Evolutionary conservation across 768 basidiomycete species (phyloP).

Genomic region (Rhodotorula sphaerocarpa): DNA sequence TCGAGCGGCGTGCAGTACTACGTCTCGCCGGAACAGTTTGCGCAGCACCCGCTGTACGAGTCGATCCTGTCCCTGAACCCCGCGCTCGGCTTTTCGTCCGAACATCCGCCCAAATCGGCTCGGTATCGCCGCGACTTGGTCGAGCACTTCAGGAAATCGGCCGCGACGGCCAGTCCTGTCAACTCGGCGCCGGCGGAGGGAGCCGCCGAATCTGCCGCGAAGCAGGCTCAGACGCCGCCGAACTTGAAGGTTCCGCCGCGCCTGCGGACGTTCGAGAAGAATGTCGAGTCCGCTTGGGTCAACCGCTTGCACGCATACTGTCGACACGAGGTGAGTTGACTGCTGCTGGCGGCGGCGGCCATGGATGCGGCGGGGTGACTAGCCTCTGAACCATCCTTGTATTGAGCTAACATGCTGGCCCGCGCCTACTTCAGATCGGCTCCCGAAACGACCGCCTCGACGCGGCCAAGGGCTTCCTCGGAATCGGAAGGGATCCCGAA

Average conservation of each 20-base stretch:
- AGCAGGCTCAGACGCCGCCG: not conserved
- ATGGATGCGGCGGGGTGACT: too few relatives aligned
- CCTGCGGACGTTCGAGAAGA: conserved; percentile 15
- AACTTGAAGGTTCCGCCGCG: not conserved
- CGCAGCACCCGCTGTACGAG: not conserved
- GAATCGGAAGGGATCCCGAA: conserved; percentile 84
- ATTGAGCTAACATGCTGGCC: too few relatives aligned
- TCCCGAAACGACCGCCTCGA: conserved; percentile 63
- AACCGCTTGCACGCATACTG: conserved; percentile 61
- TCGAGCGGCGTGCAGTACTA: not conserved
- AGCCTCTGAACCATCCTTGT: too few relatives aligned
- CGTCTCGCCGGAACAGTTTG: not conserved
- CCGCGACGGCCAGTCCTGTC: not conserved
- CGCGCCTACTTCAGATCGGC: conserved; percentile 42
- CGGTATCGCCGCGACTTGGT: not conserved
- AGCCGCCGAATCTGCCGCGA: not conserved
- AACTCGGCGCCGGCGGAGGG: not conserved
- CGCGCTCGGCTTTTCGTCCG: not conserved
- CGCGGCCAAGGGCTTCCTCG: conserved; percentile 74
- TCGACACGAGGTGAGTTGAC: conserved; percentile 50
- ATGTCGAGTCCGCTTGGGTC: conserved; percentile 25
- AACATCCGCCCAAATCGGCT: not conserved
- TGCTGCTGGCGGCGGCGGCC: too few relatives aligned
- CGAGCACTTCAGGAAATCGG: too few relatives aligned
- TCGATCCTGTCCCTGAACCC: not conserved